Percentiles rank a stretch among this genome's conserved stretches.
These are phyloP conservation scores for Russula lepida DNA, from an alignment of 768 basidiomycete genomes.

Conservation along the genomic window DNA sequence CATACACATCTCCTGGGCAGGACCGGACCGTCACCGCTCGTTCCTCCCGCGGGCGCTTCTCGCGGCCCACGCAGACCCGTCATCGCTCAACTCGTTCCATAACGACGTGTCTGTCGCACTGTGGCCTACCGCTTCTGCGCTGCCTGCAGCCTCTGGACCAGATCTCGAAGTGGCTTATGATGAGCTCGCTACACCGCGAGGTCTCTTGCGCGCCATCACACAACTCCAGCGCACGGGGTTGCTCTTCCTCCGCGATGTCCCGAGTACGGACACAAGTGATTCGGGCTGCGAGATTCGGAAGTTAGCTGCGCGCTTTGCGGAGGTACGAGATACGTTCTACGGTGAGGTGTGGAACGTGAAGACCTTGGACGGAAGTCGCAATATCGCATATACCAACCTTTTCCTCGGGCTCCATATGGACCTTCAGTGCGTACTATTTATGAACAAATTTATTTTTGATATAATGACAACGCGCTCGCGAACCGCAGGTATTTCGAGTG, in stretches of 20 bases:
- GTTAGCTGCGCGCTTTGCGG: slow-evolving; percentile 64
- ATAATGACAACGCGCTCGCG: not conserved
- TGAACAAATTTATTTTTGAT: not conserved
- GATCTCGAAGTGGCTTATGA: slow-evolving; percentile 52
- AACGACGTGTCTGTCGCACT: slow-evolving; percentile 30
- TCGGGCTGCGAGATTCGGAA: slow-evolving; percentile 55
- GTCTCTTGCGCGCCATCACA: slow-evolving; percentile 50
- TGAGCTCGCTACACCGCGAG: slow-evolving; percentile 36
- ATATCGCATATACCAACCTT: slow-evolving; percentile 93
- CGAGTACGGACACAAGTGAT: slow-evolving; percentile 49
- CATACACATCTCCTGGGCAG: slow-evolving; percentile 44
- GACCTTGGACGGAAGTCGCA: slow-evolving; percentile 62
- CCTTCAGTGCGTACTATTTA: slow-evolving; percentile 56
- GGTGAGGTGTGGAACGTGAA: slow-evolving; percentile 85
- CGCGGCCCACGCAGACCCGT: slow-evolving; percentile 36
- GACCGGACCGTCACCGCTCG: slow-evolving; percentile 48
- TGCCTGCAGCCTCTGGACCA: slow-evolving; percentile 27
- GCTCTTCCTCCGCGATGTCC: slow-evolving; percentile 64
- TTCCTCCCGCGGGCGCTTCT: slow-evolving; percentile 45
- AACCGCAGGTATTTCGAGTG: slow-evolving; percentile 71
- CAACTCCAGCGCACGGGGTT: slow-evolving; percentile 70
- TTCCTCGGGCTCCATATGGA: slow-evolving; percentile 90
- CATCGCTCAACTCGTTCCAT: slow-evolving; percentile 36
- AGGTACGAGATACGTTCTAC: slow-evolving; percentile 83
- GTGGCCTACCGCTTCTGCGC: slow-evolving; percentile 38